phyloP scores from a whole-genome alignment of 768 basidiomycete genomes.

The Boletus rubroflammeus region DNA sequence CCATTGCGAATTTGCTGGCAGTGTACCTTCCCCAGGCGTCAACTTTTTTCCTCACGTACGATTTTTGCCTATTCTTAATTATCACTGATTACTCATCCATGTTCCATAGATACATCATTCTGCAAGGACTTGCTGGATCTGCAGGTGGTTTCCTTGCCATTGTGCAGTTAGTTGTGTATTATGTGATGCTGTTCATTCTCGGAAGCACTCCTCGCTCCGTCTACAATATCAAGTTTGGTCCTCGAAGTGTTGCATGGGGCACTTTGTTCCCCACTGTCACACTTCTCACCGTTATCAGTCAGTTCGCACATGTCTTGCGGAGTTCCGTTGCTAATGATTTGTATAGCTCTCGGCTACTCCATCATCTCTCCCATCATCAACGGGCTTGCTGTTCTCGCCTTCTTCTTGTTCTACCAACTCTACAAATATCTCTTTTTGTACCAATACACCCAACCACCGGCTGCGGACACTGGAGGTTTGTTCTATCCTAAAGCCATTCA shows the following conservation, averaged over 20 bases:
- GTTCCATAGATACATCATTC: constrained; percentile 59
- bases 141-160: constrained; percentile 80
- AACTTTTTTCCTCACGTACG: constrained; percentile 86
- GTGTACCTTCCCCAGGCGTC: constrained; percentile 75
- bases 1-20: constrained; percentile 70
- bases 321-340: not conserved
- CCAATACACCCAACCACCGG: constrained; percentile 65
- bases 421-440: constrained; percentile 89
- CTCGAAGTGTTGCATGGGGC: constrained; percentile 71
- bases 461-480: constrained; percentile 81
- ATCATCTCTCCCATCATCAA: constrained; percentile 93
- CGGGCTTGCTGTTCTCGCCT: constrained; percentile 77
- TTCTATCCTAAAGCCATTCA: constrained; percentile 96
- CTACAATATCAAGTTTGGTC: constrained; percentile 76
- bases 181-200: constrained; percentile 83
- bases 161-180: constrained; percentile 76
- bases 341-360: constrained; percentile 68
- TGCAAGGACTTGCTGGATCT: constrained; percentile 77
- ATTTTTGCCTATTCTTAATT: not conserved
- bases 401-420: constrained; percentile 78
- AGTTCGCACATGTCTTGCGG: constrained; percentile 23
- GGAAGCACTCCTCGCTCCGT: constrained; percentile 88
- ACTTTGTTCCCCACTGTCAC: constrained; percentile 68
- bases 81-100: not conserved
- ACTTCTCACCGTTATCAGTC: constrained; percentile 79